Percentiles rank a stretch among this genome's conserved stretches.
These are phyloP conservation scores for Daucus carota DNA, from an alignment of 129 eudicot species.

Conservation along the genomic window DNA sequence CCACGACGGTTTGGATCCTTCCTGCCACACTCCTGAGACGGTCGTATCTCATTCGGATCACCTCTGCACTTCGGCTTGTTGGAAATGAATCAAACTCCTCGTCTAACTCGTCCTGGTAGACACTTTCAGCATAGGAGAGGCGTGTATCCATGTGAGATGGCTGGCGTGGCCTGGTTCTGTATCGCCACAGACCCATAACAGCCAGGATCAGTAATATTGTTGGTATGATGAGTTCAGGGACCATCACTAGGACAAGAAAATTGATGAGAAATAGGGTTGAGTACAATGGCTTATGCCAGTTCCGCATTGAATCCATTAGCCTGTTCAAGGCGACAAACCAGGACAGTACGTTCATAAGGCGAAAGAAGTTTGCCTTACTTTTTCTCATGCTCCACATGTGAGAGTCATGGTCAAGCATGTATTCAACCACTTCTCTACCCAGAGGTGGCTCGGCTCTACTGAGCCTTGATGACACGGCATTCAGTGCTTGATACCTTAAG, in stretches of 20 bases:
- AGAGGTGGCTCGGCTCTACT: conserved; percentile 80
- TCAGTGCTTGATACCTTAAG: conserved; percentile 86
- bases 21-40: conserved; percentile 88
- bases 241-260: conserved; percentile 44
- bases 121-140: conserved; percentile 58
- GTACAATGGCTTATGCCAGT: conserved; percentile 70
- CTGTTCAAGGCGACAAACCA: conserved; percentile 48
- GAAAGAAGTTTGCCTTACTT: conserved; percentile 81
- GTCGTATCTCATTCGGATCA: conserved; percentile 70
- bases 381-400: conserved; percentile 99
- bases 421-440: conserved; percentile 89
- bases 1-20: conserved; percentile 77
- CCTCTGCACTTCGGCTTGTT: conserved; percentile 61
- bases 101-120: conserved; percentile 71
- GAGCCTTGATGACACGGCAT: conserved; percentile 65
- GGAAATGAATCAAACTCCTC: conserved; percentile 93
- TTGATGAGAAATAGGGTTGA: conserved; percentile 42
- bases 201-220: conserved; percentile 41
- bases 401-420: conserved; percentile 91
- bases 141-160: conserved; percentile 94
- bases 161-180: conserved; percentile 51
- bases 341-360: conserved; percentile 59
- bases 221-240: conserved; percentile 79
- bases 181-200: conserved; percentile 61
- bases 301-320: conserved; percentile 44